Base-by-base conservation (phyloP, 2,329 filamentous ascomycete species). In the Simplicillium sp. region DNA sequence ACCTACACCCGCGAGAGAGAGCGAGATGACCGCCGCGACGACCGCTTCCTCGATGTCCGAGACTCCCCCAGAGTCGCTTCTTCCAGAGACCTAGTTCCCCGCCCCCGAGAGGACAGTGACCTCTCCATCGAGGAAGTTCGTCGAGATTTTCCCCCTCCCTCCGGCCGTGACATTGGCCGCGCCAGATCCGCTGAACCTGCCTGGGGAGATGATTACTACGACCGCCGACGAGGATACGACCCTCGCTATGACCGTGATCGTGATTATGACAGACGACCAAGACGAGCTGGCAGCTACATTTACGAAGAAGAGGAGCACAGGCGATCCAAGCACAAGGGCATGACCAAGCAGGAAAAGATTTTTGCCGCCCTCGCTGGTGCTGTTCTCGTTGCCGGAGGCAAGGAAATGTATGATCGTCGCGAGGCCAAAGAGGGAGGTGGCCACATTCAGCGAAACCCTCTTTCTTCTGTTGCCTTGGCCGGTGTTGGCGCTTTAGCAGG, bases 131-230 rank as follows among this genome's bases (percentile, higher is more conserved):
- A 95, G 64, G 86, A 94, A 63, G 79, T 94, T 45, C 78, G 79
- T 48, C 80, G 87, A 50, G 85, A 94, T 51, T 94, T 94, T 54
- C 86, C 86, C 28, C 85, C 87, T 7, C 82, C 81, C n/a, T 48
- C 49, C 9, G 55, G 69, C 45, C 59, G 61, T 41, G 74, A 75
- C 45, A 54, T 72, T 31, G 73, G 77, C 49, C 75, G 82, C 43
- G 69, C 81, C 50, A 74, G 80, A 51, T 85, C 82, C 7, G 74
- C 73, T 42, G 80, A 81, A 42, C 69, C 73, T 36, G 69, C 77
- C 53, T 74, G 80, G 56, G 74, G 80, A 43, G 75, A 66, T 47
- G 57, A 67, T 36, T 66, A 68, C 46, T 62, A 68, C 41, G 71
- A 67, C 40, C 62, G 65, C 40, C 56, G 55, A 40, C 49, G 36